phyloP scores from a whole-genome alignment of 108 stramenopile species.

The Nitzschia palea region DNA sequence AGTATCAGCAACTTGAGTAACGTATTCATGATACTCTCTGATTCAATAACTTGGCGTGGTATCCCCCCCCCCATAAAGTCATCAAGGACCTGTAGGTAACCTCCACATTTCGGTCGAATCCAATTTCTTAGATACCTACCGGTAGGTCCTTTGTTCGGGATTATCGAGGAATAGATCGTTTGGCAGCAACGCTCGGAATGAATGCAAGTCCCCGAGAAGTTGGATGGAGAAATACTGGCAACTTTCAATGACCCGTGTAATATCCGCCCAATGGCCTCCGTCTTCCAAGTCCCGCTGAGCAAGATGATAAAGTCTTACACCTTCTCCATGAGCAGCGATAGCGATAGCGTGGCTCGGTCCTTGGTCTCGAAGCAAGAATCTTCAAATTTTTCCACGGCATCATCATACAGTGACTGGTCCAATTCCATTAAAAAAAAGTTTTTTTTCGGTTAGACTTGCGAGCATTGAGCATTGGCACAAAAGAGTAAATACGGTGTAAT shows the following conservation, averaged over 20 bases:
- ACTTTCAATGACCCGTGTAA: constrained; percentile 36
- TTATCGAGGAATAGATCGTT: constrained; percentile 48
- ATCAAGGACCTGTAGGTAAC: constrained; percentile 39
- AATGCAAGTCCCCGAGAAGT: constrained; percentile 73
- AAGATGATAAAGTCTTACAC: constrained; percentile 43
- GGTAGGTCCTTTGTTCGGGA: background rate
- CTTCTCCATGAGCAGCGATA: constrained; percentile 56
- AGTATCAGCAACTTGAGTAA: too few species aligned
- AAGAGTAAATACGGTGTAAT: background rate
- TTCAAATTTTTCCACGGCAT: constrained; percentile 55
- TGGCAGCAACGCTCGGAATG: constrained; percentile 61
- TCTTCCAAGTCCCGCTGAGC: constrained; percentile 55
- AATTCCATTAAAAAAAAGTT: constrained; percentile 43
- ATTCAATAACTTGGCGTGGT: too few species aligned
- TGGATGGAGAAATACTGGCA: constrained; percentile 25
- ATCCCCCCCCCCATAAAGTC: constrained; percentile 71
- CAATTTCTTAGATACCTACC: constrained; percentile 35
- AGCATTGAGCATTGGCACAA: too few species aligned
- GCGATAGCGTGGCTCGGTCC: constrained; percentile 10
- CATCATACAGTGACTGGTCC: constrained; percentile 63
- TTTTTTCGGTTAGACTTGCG: too few species aligned
- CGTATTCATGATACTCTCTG: too few species aligned
- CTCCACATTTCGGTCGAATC: constrained; percentile 51
- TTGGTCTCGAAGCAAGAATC: constrained; percentile 28
- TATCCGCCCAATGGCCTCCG: constrained; percentile 61